Base-by-base conservation (phyloP, 2,329 filamentous ascomycete species). In the Colletotrichum sp. region DNA sequence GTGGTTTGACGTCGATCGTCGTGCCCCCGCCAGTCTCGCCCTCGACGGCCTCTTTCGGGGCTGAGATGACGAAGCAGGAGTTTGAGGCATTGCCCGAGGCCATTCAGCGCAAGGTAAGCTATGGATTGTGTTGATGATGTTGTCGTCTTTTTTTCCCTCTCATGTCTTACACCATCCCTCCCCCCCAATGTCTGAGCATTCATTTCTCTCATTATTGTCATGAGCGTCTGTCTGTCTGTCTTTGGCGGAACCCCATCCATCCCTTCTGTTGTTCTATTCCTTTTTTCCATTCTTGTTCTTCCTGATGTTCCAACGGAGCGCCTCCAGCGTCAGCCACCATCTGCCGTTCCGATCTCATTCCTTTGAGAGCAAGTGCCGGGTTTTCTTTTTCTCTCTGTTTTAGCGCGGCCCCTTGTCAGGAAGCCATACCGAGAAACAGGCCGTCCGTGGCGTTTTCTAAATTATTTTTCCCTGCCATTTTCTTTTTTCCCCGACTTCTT, bases 51-150 rank as follows among this genome's bases (percentile, higher is more conserved):
- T 72, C 55, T 13, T 64, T 72, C 28, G 73, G 73, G 34, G 79
- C 77, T 64, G 78, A 76, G 26, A 84, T 85, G 77, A 85, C 85
- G 3, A 84, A 78, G 75, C 81, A 84, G 36, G 84, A 86, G 68
- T 90, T 90, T 75, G 88, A 90, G 78, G 86, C 87, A 55, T 83
- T 92, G 13, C 90, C 90, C 24, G 88, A 88, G 28, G 89, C 89
- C 18, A 86, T 92, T 69, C 86, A 89, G 80, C 86, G 90, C 83
- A 92, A 92, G 85, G 90, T 92, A 84, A 86, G 89, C 85, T 28
- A 55, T 14, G 52, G 26, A 72, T 72, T 28, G 32, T 77, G 60
- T 68, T 74, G 65, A 60, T 76, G 70, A 65, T 78, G 24, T 43
- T 55, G 36, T 48, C 13, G 14, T 48, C 21, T 14, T 32, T 36